These are phyloP conservation scores for Pestalotiopsis sp. DNA, from an alignment of 2,329 filamentous ascomycete genomes.

Conservation along the genomic window DNA sequence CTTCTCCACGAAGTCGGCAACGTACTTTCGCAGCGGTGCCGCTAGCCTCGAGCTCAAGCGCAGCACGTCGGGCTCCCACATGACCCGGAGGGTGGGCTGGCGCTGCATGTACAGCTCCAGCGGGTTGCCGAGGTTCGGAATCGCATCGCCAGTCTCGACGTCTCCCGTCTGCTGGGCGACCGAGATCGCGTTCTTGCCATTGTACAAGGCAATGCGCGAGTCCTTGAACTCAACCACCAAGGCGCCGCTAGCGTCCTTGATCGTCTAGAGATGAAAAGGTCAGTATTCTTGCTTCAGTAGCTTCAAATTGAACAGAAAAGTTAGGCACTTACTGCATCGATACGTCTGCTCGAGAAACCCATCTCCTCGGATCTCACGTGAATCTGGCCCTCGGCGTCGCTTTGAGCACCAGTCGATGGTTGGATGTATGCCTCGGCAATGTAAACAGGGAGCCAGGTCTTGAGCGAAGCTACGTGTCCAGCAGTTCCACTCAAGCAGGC, in stretches of 20 bases:
- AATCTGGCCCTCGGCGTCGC: not conserved
- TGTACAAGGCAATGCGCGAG: not conserved
- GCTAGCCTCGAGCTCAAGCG: not conserved
- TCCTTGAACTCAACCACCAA: not conserved
- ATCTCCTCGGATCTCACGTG: not conserved
- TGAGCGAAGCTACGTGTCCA: constrained; percentile 9
- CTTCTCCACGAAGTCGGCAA: not conserved
- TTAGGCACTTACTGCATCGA: not conserved
- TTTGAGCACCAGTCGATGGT: not conserved
- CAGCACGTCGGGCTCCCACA: not conserved
- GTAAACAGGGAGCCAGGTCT: constrained; percentile 19
- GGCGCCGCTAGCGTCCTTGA: not conserved
- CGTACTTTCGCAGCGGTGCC: not conserved
- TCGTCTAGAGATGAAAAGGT: not conserved
- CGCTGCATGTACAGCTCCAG: not conserved
- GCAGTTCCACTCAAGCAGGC: constrained; percentile 14
- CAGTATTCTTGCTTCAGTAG: too few relatives aligned
- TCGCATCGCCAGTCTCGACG: not conserved
- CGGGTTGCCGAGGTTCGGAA: too few relatives aligned
- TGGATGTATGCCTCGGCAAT: constrained; percentile 18
- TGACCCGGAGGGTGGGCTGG: not conserved
- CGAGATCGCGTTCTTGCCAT: not conserved
- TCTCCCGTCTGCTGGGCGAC: not conserved
- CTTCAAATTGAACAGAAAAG: too few relatives aligned
- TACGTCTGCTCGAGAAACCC: not conserved